phyloP scores from a whole-genome alignment of 2,329 filamentous ascomycete species.

The Intubia oerlemansii region DNA sequence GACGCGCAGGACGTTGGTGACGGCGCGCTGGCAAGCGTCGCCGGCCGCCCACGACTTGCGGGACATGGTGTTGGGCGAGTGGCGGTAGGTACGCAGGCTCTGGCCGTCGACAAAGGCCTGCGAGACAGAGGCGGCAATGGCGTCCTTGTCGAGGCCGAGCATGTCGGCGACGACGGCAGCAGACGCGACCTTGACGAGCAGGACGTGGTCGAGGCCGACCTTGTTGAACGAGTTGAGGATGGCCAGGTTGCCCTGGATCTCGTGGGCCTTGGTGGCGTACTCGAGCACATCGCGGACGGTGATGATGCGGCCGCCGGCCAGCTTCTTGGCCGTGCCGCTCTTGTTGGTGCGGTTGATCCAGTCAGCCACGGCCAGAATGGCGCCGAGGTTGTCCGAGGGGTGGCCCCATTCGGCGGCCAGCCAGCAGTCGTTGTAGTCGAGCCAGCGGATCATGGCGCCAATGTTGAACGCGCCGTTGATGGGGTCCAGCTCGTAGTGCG shows the following conservation, averaged over 20 bases:
- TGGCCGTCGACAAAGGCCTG: constrained; percentile 97
- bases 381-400: constrained; percentile 92
- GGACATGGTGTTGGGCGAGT: constrained; percentile 98
- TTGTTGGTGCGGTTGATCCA: constrained; percentile 88
- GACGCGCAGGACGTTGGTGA: constrained; percentile 80
- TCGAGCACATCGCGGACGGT: constrained; percentile 82
- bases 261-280: constrained; percentile 97
- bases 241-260: constrained; percentile 93
- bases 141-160: constrained; percentile 70
- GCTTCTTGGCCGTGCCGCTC: constrained; percentile 12
- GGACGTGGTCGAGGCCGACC: constrained; percentile 92
- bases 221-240: constrained; percentile 98
- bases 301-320: constrained; percentile 72
- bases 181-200: constrained; percentile 92
- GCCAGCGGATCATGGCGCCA: constrained; percentile 94
- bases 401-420: constrained; percentile 98
- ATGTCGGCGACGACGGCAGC: constrained; percentile 89
- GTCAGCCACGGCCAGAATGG: constrained; percentile 89
- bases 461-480: constrained; percentile 98
- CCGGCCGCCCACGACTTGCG: constrained; percentile 98
- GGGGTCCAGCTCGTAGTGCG: constrained; percentile 83
- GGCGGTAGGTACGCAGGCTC: constrained; percentile 86
- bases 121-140: constrained; percentile 87
- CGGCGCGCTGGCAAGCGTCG: constrained; percentile 89
- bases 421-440: constrained; percentile 95